These are phyloP conservation scores for Neurospora africana DNA, from an alignment of 495 filamentous ascomycete genomes.

Conservation along the genomic window DNA sequence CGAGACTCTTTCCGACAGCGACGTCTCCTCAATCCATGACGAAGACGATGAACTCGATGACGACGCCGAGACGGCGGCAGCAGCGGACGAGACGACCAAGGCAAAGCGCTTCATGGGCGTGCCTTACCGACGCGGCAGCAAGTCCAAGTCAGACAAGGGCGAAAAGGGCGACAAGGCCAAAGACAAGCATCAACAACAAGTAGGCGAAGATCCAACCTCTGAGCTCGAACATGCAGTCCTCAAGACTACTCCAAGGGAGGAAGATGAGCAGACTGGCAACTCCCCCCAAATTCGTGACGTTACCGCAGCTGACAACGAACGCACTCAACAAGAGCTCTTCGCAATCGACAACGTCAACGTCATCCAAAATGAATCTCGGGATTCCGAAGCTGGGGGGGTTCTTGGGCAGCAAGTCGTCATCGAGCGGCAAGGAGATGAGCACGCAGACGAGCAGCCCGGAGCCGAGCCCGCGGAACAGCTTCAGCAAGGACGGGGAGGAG, in stretches of 20 bases:
- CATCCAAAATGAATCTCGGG: background rate
- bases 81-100: background rate
- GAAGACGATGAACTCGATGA: background rate
- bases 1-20: background rate
- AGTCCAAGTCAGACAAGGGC: background rate
- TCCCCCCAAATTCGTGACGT: background rate
- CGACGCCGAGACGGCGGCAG: background rate
- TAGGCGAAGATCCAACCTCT: slow-evolving; percentile 1
- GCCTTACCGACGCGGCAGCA: background rate
- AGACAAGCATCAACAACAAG: slow-evolving; percentile 1
- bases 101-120: background rate
- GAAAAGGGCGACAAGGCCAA: background rate
- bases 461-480: background rate
- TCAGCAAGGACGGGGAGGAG: background rate
- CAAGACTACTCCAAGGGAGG: background rate
- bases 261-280: background rate
- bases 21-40: background rate
- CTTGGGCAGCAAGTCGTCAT: background rate
- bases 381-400: background rate
- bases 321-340: background rate
- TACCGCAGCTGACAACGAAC: background rate
- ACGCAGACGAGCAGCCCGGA: background rate
- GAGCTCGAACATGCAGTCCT: background rate
- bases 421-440: background rate
- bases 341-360: background rate